Base-by-base conservation (phyloP, 2,329 filamentous ascomycete species). In the Aureobasidium melanogenum region DNA sequence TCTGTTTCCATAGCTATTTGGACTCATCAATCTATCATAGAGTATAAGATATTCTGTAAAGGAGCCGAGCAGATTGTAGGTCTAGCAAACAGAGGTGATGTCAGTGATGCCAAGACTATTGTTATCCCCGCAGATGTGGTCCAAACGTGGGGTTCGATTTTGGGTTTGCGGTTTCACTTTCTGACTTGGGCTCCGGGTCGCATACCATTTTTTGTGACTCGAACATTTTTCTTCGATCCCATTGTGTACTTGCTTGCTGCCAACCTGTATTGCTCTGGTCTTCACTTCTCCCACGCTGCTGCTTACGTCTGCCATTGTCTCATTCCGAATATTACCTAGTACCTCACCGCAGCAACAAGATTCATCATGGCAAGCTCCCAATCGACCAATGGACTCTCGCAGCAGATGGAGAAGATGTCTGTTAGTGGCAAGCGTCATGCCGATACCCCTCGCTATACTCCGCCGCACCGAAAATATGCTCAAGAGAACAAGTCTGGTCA, bases 391-490 rank as follows among this genome's bases (percentile, higher is more conserved):
- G 19, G n/a, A 14, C 54, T 58, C 2, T 48, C 56, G 5, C 28
- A 59, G 9, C 48, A 39, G 15, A 48, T 59, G 43, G 17, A 41
- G 28, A 41, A 41, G 22, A 39, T 59, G 44, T 32, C 34, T 17
- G 15, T 59, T 5, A 41, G 38, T 32, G 24, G 22, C 8, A 41
- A 30, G 10, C 24, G 43, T 6, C 56, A 17, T 10, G 43, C 44
- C 17, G 56, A 48, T 7, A 46, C 56, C 5, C 43, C 43, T 17
- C 43, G 44, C 8, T 48, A 59, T 15, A 43, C 32, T 10, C 43
- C 43, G 3, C 56, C 56, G 3, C 56, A 59, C 26, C 56, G 56
- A 22, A 59, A 59, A 34, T 44, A 39, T 14, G 44, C 56, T n/a
- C 43, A 59, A 48, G 56, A 17, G 4, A 17, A 43, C 30, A 46